Evolutionary conservation across 2,329 filamentous ascomycete species (phyloP).

Genomic region (Microthyrium microscopicum): DNA sequence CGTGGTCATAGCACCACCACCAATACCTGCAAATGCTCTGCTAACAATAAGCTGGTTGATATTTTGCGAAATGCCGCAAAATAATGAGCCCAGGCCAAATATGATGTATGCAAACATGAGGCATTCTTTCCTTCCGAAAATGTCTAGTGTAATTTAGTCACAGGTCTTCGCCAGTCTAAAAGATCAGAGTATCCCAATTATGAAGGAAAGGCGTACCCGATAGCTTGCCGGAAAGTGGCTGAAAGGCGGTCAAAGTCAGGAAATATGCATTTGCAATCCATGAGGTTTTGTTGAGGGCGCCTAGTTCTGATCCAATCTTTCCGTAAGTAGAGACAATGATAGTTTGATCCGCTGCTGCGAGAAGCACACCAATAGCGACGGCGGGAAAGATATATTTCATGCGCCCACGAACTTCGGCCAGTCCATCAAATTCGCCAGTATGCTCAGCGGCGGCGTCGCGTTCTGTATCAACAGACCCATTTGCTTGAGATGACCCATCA

Average conservation of each 20-base stretch:
- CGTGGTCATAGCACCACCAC: conserved; percentile 55
- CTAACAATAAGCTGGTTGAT: conserved; percentile 51
- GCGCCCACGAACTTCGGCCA: conserved; percentile 31
- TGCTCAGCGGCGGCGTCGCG: conserved; percentile 15
- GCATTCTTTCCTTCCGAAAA: conserved; percentile 51
- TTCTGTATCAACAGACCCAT: no score
- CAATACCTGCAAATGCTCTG: conserved; percentile 45
- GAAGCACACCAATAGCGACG: conserved; percentile 49
- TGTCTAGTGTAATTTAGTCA: no score
- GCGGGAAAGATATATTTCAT: conserved; percentile 45
- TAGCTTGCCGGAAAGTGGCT: no score
- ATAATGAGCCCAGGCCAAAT: conserved; percentile 47
- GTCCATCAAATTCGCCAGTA: conserved; percentile 23
- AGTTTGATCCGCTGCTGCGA: conserved; percentile 60
- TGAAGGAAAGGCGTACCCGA: no score
- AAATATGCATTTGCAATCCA: conserved; percentile 64
- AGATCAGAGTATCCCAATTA: no score
- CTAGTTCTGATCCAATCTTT: conserved; percentile 57
- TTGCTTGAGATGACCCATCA: no score
- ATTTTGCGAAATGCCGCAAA: conserved; percentile 45
- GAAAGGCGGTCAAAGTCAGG: conserved; percentile 56
- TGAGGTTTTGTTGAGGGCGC: conserved; percentile 56
- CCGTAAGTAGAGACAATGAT: conserved; percentile 65
- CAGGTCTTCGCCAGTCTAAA: no score
- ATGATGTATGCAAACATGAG: conserved; percentile 47